Evolutionary conservation across 768 basidiomycete genomes (phyloP).

Genomic region (Pisolithus sp.): DNA sequence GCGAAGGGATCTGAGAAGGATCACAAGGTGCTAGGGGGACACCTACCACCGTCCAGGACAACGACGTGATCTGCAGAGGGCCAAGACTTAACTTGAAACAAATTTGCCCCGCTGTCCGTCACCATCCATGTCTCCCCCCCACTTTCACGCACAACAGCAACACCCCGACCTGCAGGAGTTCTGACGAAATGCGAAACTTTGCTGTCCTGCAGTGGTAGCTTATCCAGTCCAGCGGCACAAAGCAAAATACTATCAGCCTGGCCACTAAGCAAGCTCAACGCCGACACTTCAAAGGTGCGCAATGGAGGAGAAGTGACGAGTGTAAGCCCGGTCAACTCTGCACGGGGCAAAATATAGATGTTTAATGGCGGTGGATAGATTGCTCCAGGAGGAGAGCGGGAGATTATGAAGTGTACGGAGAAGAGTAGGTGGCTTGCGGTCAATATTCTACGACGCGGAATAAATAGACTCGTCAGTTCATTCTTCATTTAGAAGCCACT

Average conservation of each 20-base stretch:
- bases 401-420: conserved; percentile 68
- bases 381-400: conserved; percentile 50
- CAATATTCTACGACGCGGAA: conserved; percentile 61
- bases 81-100: conserved; percentile 50
- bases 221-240: conserved; percentile 35
- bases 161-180: conserved; percentile 72
- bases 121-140: conserved; percentile 65
- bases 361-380: conserved; percentile 44
- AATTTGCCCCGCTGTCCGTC: conserved; percentile 38
- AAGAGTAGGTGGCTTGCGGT: conserved; percentile 80
- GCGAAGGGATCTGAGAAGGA: conserved; percentile 10
- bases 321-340: conserved; percentile 38
- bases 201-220: conserved; percentile 40
- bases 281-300: conserved; percentile 51
- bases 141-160: conserved; percentile 55
- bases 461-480: conserved; percentile 2
- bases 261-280: conserved; percentile 57
- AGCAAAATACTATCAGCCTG: conserved; percentile 45
- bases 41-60: conserved; percentile 60
- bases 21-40: conserved; percentile 1
- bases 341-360: conserved; percentile 48
- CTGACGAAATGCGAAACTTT: conserved; percentile 60
- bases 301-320: conserved; percentile 67
- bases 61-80: conserved; percentile 56
- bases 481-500: conserved; percentile 20